These are phyloP conservation scores for Tricholoma matsutake DNA, from an alignment of 768 basidiomycete species.

Conservation along the genomic window DNA sequence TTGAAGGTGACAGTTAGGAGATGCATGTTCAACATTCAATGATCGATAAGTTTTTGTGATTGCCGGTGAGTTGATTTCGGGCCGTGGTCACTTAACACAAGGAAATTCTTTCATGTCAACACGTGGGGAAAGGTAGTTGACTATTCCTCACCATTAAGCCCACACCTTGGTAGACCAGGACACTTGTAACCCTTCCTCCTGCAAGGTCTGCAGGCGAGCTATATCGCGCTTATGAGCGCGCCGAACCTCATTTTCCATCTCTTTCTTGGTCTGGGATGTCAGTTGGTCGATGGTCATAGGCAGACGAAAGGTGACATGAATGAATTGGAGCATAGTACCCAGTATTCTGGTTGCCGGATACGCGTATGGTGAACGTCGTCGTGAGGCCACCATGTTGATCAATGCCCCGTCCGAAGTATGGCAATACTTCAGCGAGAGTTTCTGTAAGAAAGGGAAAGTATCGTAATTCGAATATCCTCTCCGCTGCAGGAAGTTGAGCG, in stretches of 20 bases:
- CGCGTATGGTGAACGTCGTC: background rate
- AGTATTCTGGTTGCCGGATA: background rate
- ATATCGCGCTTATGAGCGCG: background rate
- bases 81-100: background rate
- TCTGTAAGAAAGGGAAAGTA: background rate
- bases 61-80: background rate
- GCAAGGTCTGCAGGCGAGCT: background rate
- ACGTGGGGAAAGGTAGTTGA: background rate
- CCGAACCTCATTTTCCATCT: background rate
- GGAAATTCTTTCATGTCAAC: background rate
- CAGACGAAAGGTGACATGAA: background rate
- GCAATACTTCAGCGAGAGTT: background rate
- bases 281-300: background rate
- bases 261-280: background rate
- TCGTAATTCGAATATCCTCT: background rate
- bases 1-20: background rate
- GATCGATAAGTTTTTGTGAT: background rate
- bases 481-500: background rate
- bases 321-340: background rate
- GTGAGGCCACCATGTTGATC: background rate
- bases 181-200: background rate
- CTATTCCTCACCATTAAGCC: background rate
- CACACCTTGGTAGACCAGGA: background rate
- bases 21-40: background rate
- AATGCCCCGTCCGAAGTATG: background rate